Evolutionary conservation across 148 eudicot genomes (phyloP), one percentile per base, ranked within the genome.

Genomic region (Tetragonia tetragonoides): DNA sequence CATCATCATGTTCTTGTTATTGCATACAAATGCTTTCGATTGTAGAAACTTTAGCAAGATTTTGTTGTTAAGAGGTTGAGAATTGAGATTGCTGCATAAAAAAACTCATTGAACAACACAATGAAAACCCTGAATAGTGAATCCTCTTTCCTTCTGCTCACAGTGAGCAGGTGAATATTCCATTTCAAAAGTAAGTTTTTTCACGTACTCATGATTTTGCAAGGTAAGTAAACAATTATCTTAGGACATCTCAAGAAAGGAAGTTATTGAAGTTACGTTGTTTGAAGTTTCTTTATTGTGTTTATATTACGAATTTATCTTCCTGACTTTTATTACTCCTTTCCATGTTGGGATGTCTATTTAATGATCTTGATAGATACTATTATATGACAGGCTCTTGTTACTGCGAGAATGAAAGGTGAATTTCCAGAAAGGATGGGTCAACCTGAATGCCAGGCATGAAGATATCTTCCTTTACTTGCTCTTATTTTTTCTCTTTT

Each of bases 401-500:
- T 93, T 49, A 83, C 93, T 74, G 94, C 98, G 66, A 87, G 89
- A 80, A 93, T 91, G 95, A 95, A 88, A 81, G 97, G 98, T 14
- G 99, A 95, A 67, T 91, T 90, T 81, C 98, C 99, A 37, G 99
- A 93, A 89, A 89, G 98, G 84, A 79, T 81, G 41, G 98, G 99
- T 80, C 97, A 95, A 83, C 92, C 92, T 72, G 99, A 95, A 84
- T 95, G 99, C 81, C 97, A 93, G 99, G 99, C 88, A 86, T 75
- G 86, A 67, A 63, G 70, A 70, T 63, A 70, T 63, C 59, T 65
- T 82, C 39, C 12, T 24, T 18, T 69, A 39, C 7, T 63, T 39
- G 39, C 38, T 28, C n/a, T 40, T 17, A 34, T 57, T 71, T n/a
- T 21, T 40, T 41, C 2, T 34, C 12, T 46, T 37, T 23, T 68